These are phyloP conservation scores for Clitopilus passeckerianus DNA, from an alignment of 768 basidiomycete genomes.

Conservation along the genomic window DNA sequence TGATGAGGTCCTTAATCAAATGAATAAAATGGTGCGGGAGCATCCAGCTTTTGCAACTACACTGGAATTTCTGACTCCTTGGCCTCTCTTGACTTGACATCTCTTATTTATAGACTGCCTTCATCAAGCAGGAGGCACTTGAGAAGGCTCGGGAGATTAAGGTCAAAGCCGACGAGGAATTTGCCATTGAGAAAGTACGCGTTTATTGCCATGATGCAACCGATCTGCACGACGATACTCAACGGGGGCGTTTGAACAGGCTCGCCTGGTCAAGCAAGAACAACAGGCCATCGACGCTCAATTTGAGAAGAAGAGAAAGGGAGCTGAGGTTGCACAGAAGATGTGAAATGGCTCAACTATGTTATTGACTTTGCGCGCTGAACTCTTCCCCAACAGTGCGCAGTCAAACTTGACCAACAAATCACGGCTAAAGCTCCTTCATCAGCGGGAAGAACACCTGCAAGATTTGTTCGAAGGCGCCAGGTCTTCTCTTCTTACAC, in stretches of 20 bases:
- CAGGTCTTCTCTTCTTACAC: conserved; percentile 53
- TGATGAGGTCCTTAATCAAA: conserved; percentile 92
- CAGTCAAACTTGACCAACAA: conserved; percentile 97
- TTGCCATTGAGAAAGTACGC: conserved; percentile 92
- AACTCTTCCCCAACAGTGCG: conserved; percentile 45
- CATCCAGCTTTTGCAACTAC: too few relatives aligned
- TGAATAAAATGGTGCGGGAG: conserved; percentile 93
- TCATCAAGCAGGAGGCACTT: conserved; percentile 97
- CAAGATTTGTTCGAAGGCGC: conserved; percentile 83
- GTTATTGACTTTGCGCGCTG: neutral
- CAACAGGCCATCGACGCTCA: conserved; percentile 90
- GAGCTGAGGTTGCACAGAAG: conserved; percentile 90
- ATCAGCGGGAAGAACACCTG: conserved; percentile 87
- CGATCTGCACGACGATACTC: neutral
- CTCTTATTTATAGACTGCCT: conserved; percentile 64
- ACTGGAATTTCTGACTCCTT: too few relatives aligned
- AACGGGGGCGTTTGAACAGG: conserved; percentile 39
- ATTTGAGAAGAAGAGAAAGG: conserved; percentile 95
- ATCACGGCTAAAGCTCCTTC: conserved; percentile 85
- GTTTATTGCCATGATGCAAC: neutral
- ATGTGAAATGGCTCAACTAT: conserved; percentile 57
- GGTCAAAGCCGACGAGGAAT: conserved; percentile 98
- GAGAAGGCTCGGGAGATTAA: conserved; percentile 97
- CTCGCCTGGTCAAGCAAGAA: conserved; percentile 96
- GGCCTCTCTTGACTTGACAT: conserved; percentile 1